Base-by-base conservation (phyloP, 1,284 basidiomycete species). In the Ceratobasidium sp. region DNA sequence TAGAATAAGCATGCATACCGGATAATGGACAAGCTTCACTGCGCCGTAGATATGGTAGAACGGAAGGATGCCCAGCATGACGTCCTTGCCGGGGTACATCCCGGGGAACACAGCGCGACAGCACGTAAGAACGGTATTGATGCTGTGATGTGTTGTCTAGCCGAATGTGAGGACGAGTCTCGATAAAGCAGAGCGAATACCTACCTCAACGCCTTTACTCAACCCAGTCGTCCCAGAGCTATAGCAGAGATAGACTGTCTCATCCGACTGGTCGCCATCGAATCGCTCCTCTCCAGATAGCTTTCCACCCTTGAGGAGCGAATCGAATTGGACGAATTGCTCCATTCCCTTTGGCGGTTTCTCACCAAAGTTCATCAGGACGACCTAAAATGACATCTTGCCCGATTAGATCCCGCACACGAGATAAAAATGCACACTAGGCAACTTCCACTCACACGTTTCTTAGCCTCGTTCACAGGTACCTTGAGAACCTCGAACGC, bases 131-230 rank as follows among this genome's bases (percentile, higher is more conserved):
- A 87, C 80, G 1, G 85, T 81, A 0, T 83, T 85, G 58, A 91
- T 79, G 75, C 92, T 92, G 73, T 84, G 83, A 79, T 92, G 90
- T 0, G 87, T 90, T 0, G 89, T 89, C 84, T 87, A 76, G 58
- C 2, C 2, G 23, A 53, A 50, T 10, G 16, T n/a, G 12, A 45
- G 14, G 18, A 32, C 3, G 6, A 3, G n/a, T 2, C 9, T 45
- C 43, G 43, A 3, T 3, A 18, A 45, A 8, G 4, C 3, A 14
- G 36, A 39, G 36, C 43, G 10, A 18, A n/a, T 45, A n/a, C 78
- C 48, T 50, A 82, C 82, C 78, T 81, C 80, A 50, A 82, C 81
- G 10, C 82, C 82, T 71, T 90, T 88, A 14, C 85, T 86, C 62
- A 85, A 85, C 0, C 87, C 87, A 0, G 87, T 88, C 5, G 89